A percentile compares a stretch with the other conserved stretches of the same genome.
phyloP scores from a whole-genome alignment of 2,329 filamentous ascomycete species.

The Aureobasidium leucospermi region DNA sequence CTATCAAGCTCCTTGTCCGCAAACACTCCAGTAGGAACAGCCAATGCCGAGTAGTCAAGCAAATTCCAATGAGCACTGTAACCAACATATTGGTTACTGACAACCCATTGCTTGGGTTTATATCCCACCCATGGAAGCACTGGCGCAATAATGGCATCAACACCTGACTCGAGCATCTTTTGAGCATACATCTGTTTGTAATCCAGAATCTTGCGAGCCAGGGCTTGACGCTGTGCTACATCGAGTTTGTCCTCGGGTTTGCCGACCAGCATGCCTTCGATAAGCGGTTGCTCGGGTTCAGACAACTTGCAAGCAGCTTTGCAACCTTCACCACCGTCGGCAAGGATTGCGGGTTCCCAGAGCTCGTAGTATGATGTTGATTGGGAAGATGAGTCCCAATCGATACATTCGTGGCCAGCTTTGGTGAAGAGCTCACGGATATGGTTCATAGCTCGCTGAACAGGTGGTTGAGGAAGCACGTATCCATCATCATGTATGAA shows the following conservation, averaged over 20 bases:
- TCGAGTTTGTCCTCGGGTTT: conserved; percentile 43
- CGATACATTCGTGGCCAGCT: conserved; percentile 1
- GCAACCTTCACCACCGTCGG: conserved; percentile 8
- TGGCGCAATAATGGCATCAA: conserved; percentile 59
- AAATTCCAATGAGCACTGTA: conserved; percentile 46
- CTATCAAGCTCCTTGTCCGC: neutral
- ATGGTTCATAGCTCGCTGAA: conserved; percentile 46
- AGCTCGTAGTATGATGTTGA: conserved; percentile 1
- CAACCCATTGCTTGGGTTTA: conserved; percentile 30
- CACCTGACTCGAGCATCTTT: conserved; percentile 32
- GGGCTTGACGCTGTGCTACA: conserved; percentile 37
- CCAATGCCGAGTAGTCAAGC: conserved; percentile 45
- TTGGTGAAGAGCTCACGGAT: neutral
- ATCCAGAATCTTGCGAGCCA: conserved; percentile 19
- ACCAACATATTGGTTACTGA: conserved; percentile 52
- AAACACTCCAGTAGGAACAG: conserved; percentile 10
- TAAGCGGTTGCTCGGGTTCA: conserved; percentile 3
- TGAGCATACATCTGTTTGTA: conserved; percentile 5
- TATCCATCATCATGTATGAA: conserved; percentile 60
- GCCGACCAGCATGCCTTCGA: conserved; percentile 20
- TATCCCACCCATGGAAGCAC: conserved; percentile 51
- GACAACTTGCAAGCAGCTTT: neutral
- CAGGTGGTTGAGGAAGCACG: conserved; percentile 59
- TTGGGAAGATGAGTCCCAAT: conserved; percentile 2
- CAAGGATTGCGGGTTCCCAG: conserved; percentile 4